A percentile compares a stretch with the other conserved stretches of the same genome.
Evolutionary conservation across 2,329 filamentous ascomycete species (phyloP).

Genomic region (Blastomyces gilchristii): DNA sequence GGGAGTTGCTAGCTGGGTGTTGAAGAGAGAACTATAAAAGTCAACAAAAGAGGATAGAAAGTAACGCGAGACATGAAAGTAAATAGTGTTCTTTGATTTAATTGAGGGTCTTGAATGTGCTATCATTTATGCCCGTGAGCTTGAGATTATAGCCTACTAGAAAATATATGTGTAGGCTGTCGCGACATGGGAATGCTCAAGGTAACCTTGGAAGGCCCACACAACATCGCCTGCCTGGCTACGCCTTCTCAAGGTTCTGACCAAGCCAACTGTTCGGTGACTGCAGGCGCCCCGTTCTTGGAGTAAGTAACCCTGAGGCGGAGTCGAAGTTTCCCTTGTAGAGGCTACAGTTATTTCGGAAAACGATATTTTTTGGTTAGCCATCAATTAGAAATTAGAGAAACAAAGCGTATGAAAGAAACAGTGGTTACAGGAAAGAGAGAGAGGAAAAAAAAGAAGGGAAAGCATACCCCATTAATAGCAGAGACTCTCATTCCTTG

Average conservation of each 20-base stretch:
- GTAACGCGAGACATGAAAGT: not conserved
- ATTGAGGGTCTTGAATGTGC: slow-evolving; percentile 2
- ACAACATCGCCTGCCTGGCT: not conserved
- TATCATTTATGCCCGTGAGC: slow-evolving; percentile 4
- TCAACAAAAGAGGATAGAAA: not conserved
- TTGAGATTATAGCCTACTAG: slow-evolving; percentile 1
- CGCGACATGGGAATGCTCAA: not conserved
- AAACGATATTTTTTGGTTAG: not conserved
- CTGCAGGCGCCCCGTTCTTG: slow-evolving; percentile 56
- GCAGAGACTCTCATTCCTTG: slow-evolving; percentile 83
- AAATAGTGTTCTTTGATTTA: slow-evolving; percentile 2
- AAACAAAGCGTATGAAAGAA: not conserved
- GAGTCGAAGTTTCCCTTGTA: slow-evolving; percentile 59
- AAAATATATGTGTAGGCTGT: not conserved
- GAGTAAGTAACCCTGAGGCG: slow-evolving; percentile 75
- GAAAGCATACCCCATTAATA: slow-evolving; percentile 70
- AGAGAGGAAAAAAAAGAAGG: not conserved
- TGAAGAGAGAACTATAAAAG: not conserved
- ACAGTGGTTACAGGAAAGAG: not conserved
- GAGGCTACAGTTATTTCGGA: slow-evolving; percentile 45
- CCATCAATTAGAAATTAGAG: not conserved
- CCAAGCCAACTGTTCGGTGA: slow-evolving; percentile 95
- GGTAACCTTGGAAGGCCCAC: not conserved
- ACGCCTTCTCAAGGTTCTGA: slow-evolving; percentile 53
- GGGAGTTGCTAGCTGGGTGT: not conserved